Evolutionary conservation across 768 basidiomycete genomes (phyloP).

Genomic region (Lentinula guzmanii): DNA sequence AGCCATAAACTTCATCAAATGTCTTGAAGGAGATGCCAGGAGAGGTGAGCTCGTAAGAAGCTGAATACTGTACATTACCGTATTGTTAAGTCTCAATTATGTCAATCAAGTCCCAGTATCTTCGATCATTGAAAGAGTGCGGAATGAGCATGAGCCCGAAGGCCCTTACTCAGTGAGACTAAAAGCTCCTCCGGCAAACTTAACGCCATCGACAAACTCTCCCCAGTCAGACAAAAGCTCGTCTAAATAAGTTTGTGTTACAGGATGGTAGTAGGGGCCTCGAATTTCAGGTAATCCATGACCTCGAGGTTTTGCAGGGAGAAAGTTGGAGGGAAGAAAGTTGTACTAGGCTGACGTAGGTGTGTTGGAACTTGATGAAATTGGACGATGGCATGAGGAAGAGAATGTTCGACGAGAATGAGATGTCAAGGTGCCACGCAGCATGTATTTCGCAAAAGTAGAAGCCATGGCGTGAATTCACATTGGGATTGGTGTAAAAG

Average conservation of each 20-base stretch:
- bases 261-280: constrained; percentile 37
- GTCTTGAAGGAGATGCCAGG: too few relatives aligned
- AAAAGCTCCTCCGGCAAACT: constrained; percentile 36
- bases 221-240: constrained; percentile 36
- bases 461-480: not conserved
- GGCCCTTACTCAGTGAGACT: too few relatives aligned
- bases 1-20: too few relatives aligned
- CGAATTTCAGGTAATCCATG: constrained; percentile 38
- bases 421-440: not conserved
- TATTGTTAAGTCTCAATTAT: too few relatives aligned
- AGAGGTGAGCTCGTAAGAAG: too few relatives aligned
- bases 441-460: not conserved
- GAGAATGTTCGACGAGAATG: not conserved
- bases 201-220: constrained; percentile 36
- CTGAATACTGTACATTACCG: too few relatives aligned
- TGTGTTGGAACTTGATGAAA: not conserved
- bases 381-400: not conserved
- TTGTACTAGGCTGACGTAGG: constrained; percentile 12
- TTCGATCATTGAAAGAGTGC: too few relatives aligned
- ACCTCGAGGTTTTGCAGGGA: constrained; percentile 26
- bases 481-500: not conserved
- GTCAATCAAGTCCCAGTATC: too few relatives aligned
- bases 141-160: too few relatives aligned
- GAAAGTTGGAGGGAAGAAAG: constrained; percentile 24
- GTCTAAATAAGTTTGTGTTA: constrained; percentile 33